phyloP scores from a whole-genome alignment of 2,329 filamentous ascomycete genomes.

The Laburnicola sp. region DNA sequence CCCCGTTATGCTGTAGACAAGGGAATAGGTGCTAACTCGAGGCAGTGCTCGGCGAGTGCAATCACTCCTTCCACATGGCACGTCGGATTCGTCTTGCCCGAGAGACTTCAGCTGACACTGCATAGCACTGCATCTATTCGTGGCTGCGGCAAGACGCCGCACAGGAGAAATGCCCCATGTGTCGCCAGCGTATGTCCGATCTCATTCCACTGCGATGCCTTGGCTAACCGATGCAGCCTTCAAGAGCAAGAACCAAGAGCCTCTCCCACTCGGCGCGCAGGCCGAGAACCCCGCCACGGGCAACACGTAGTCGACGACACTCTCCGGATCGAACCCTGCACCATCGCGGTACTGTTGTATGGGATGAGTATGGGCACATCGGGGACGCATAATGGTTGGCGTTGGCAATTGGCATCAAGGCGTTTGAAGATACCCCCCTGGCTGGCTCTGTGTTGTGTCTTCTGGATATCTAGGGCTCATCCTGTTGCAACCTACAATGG shows the following conservation, averaged over 20 bases:
- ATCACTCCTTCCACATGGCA: constrained; percentile 98
- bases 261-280: constrained; percentile 22
- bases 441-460: background rate
- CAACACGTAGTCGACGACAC: constrained; percentile 10
- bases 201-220: too few species aligned
- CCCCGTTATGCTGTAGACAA: background rate
- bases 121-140: constrained; percentile 87
- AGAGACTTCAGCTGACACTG: constrained; percentile 10
- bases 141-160: constrained; percentile 96
- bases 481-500: background rate
- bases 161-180: constrained; percentile 96
- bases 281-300: constrained; percentile 24
- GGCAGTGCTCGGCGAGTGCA: constrained; percentile 90
- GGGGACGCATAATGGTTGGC: constrained; percentile 1
- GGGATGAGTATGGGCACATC: background rate
- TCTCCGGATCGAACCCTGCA: background rate
- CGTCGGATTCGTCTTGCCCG: background rate
- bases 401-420: constrained; percentile 11
- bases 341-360: background rate
- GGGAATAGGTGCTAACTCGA: constrained; percentile 16
- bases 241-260: constrained; percentile 44
- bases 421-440: constrained; percentile 33
- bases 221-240: constrained; percentile 37
- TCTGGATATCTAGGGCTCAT: background rate
- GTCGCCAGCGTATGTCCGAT: constrained; percentile 75